Evolutionary conservation across 805 yeast genomes (phyloP), one percentile per base, ranked within the genome.

Genomic region (Tetrapisispora iriomotensis): DNA sequence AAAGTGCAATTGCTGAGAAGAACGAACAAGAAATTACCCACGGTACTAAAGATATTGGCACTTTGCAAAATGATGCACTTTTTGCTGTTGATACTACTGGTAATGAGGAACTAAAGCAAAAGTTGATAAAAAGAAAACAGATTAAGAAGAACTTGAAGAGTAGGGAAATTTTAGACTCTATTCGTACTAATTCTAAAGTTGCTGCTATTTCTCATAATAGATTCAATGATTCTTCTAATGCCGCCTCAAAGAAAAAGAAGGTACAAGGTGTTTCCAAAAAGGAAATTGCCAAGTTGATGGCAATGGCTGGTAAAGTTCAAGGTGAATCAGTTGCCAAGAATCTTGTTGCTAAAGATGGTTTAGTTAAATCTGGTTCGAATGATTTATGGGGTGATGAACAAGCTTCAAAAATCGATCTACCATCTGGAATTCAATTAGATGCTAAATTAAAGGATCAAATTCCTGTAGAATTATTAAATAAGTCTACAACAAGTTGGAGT

Each of bases 321-420:
- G 80, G 80, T 34, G 75, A 68, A 41, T 63, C 73, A 29, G 63
- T 70, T 36, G 50, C 70, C 1, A 65, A 71, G 47, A 75, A 77
- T n/a, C 56, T 69, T 30, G 54, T 77, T 7, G 53, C 56, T 14
- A 59, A 71, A 29, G 83, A 82, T 37, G 94, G 95, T 13, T 53
- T 83, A 6, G 60, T 75, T 1, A 68, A 66, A 18, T 64, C 71
- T 1, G 65, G 64, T 10, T 65, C 64, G 2, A 67, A 69, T 42
- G 96, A 90, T 60, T 67, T 82, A 34, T 90, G 97, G 96, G 77
- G 70, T 4, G 70, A 49, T 9, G 66, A 50, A 19, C 46, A 45
- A 13, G 49, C 41, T 12, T 34, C 36, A 10, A 40, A 37, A 19
- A 37, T 35, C 8, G 46, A 45, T 17, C 46, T 53, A 21, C 62